phyloP scores from a whole-genome alignment of 306 rosid species.

The Corylus avellana region DNA sequence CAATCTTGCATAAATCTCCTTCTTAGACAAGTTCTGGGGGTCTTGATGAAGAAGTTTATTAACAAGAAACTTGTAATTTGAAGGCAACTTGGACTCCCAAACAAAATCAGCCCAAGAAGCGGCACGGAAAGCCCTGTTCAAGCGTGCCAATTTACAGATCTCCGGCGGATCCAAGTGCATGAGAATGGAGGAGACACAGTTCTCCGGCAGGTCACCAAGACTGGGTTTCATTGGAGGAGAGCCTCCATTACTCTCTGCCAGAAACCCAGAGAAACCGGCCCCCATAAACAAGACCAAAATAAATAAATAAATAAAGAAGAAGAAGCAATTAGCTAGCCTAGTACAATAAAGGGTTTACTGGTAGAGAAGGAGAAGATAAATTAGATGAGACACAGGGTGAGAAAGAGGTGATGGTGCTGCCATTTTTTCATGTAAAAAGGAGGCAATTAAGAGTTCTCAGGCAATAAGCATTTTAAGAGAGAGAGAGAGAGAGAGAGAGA shows the following conservation, averaged over 20 bases:
- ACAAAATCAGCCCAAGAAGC: constrained; percentile 75
- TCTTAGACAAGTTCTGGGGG: constrained; percentile 36
- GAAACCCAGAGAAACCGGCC: constrained; percentile 42
- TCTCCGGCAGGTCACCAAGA: constrained; percentile 71
- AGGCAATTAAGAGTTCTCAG: neutral
- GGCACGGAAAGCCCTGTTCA: constrained; percentile 53
- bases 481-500: neutral
- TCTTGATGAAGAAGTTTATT: constrained; percentile 29
- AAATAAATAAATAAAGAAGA: neutral
- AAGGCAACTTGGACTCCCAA: constrained; percentile 77
- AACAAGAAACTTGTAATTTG: constrained; percentile 45
- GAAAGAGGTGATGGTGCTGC: constrained; percentile 28
- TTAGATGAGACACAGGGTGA: constrained; percentile 21
- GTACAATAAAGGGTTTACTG: constrained; percentile 12
- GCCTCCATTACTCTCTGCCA: constrained; percentile 1
- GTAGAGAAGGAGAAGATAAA: constrained; percentile 45
- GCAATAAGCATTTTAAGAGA: neutral
- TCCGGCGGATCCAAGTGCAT: constrained; percentile 63
- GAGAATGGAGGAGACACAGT: constrained; percentile 57
- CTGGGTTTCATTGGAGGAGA: constrained; percentile 26
- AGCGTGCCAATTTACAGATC: constrained; percentile 63
- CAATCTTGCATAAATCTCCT: constrained; percentile 57
- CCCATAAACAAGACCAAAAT: constrained; percentile 48
- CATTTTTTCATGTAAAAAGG: constrained; percentile 28
- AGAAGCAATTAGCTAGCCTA: neutral